Conservation (phyloP, 164 flowering plant species). For the Platanus orientalis region DNA sequence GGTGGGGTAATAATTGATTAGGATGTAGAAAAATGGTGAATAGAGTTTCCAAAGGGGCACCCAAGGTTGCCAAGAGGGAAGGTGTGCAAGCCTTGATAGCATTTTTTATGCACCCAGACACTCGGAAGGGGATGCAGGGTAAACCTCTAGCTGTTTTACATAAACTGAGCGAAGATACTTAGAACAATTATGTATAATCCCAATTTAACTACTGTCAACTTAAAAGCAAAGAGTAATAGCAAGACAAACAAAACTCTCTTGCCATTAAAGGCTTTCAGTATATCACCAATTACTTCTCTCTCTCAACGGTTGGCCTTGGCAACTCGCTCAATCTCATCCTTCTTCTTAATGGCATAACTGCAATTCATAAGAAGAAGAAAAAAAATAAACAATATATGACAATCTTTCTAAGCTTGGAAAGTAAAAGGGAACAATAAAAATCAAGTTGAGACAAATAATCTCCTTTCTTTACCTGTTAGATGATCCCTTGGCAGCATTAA, state of each 20-base stretch:
- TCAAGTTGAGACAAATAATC: no score
- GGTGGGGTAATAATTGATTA: no score
- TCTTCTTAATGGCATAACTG: constrained; percentile 34
- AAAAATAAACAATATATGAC: not conserved
- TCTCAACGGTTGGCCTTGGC: constrained; percentile 31
- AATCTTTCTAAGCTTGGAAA: not conserved
- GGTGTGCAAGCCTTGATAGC: no score
- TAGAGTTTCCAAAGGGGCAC: no score
- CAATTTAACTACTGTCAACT: not conserved
- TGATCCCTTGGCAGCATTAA: constrained; percentile 31
- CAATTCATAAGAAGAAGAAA: not conserved
- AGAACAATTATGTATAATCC: not conserved
- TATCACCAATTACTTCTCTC: no score
- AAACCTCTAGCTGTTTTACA: no score
- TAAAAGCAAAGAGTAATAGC: not conserved
- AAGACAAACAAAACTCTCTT: not conserved
- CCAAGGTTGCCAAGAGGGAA: no score
- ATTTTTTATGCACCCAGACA: no score
- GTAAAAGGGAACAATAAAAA: no score
- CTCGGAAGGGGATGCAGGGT: no score
- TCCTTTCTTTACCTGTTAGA: constrained; percentile 17
- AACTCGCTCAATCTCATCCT: constrained; percentile 29
- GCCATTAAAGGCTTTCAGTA: not conserved
- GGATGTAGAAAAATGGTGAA: no score
- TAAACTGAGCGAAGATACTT: no score